Conservation (phyloP, 2,329 filamentous ascomycete species). For the Aureobasidium zeae region DNA sequence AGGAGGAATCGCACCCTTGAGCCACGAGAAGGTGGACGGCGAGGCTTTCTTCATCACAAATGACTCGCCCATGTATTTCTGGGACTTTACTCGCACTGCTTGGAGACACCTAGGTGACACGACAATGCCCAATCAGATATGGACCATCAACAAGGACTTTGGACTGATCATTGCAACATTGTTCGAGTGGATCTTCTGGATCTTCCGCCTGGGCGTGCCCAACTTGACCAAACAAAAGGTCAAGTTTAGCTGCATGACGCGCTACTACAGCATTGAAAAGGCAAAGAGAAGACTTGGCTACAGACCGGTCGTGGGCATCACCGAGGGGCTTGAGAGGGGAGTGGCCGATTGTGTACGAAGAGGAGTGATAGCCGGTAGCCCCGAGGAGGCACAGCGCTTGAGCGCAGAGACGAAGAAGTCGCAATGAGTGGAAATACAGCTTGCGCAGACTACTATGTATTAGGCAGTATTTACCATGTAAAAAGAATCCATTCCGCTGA, state of each 20-base stretch:
- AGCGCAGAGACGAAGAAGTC: slow-evolving; percentile 18
- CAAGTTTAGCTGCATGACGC: slow-evolving; percentile 61
- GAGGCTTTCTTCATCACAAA: slow-evolving; percentile 46
- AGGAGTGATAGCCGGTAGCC: slow-evolving; percentile 28
- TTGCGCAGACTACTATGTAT: background rate
- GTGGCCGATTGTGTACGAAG: slow-evolving; percentile 34
- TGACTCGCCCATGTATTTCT: slow-evolving; percentile 42
- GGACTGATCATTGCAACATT: slow-evolving; percentile 35
- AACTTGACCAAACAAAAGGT: slow-evolving; percentile 42
- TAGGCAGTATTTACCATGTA: background rate
- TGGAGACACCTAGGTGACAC: slow-evolving; percentile 38
- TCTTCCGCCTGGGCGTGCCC: slow-evolving; percentile 34
- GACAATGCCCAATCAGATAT: slow-evolving; percentile 32
- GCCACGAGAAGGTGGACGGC: slow-evolving; percentile 41
- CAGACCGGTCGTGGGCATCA: slow-evolving; percentile 54
- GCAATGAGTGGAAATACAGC: background rate
- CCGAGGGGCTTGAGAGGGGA: slow-evolving; percentile 49
- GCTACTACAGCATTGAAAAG: slow-evolving; percentile 71
- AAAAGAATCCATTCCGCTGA: background rate
- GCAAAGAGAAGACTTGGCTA: slow-evolving; percentile 63
- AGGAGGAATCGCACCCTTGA: slow-evolving; percentile 32
- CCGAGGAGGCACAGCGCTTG: slow-evolving; percentile 23
- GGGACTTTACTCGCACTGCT: slow-evolving; percentile 40
- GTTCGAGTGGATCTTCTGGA: slow-evolving; percentile 39
- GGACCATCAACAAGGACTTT: slow-evolving; percentile 35